phyloP scores from a whole-genome alignment of 805 yeast genomes.

The Candida endomychidarum region DNA sequence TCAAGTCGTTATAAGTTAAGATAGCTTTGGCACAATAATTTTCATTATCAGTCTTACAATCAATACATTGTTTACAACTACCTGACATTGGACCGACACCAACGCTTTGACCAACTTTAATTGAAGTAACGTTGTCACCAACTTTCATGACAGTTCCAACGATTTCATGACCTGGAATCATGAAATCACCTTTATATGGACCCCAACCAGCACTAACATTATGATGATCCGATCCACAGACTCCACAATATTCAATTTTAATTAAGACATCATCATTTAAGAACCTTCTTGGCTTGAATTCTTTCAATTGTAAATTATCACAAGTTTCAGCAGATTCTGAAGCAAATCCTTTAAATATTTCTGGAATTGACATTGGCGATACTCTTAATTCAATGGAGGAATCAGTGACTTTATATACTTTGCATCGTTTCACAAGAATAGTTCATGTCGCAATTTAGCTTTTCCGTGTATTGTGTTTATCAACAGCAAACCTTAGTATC shows the following conservation, averaged over 20 bases:
- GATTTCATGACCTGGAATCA: conserved; percentile 64
- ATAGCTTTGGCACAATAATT: conserved; percentile 51
- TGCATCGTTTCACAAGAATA: too few relatives aligned
- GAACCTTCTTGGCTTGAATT: conserved; percentile 12
- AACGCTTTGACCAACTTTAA: conserved; percentile 69
- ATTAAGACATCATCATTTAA: conserved; percentile 10
- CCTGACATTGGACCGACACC: conserved; percentile 75
- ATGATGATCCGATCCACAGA: conserved; percentile 63
- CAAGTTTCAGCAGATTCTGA: conserved; percentile 8
- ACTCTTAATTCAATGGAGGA: background rate
- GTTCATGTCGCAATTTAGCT: background rate
- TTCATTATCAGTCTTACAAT: conserved; percentile 44
- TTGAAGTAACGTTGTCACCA: conserved; percentile 53
- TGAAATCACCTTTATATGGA: conserved; percentile 24
- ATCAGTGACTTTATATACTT: background rate
- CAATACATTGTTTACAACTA: conserved; percentile 62
- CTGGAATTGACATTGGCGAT: conserved; percentile 11
- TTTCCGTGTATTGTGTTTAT: too few relatives aligned
- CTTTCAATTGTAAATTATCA: conserved; percentile 6
- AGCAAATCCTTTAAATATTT: conserved; percentile 10
- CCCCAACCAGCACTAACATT: conserved; percentile 55
- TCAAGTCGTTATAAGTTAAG: conserved; percentile 51
- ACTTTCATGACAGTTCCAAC: conserved; percentile 60
- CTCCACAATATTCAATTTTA: conserved; percentile 45
- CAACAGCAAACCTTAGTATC: too few relatives aligned